These are phyloP conservation scores for Mycosarcoma mackinlayi DNA, from an alignment of 1,284 basidiomycete genomes.

Conservation along the genomic window DNA sequence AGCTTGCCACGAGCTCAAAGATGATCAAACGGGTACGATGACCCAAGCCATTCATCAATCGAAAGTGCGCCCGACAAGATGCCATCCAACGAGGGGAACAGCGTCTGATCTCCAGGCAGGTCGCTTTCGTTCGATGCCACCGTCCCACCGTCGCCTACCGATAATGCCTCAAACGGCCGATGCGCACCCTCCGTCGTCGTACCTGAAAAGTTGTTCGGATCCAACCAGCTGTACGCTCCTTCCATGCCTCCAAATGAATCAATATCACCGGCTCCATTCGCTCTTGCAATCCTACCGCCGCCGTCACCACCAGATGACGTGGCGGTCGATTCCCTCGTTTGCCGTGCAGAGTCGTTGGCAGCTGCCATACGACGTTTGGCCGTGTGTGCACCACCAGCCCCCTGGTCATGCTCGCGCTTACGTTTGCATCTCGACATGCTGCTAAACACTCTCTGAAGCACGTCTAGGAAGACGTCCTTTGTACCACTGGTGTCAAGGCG, in stretches of 20 bases:
- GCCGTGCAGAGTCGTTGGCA: constrained; percentile 11
- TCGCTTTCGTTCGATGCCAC: constrained; percentile 34
- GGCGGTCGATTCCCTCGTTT: constrained; percentile 31
- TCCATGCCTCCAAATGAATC: constrained; percentile 7
- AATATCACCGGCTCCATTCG: background rate
- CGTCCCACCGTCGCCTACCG: constrained; percentile 24
- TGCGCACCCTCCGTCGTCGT: constrained; percentile 4
- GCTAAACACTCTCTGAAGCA: constrained; percentile 30
- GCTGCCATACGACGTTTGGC: constrained; percentile 11
- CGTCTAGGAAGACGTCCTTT: constrained; percentile 41
- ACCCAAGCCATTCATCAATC: constrained; percentile 49
- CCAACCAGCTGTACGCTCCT: constrained; percentile 27
- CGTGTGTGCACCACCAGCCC: constrained; percentile 3
- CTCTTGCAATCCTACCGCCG: background rate
- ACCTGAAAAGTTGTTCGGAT: constrained; percentile 10
- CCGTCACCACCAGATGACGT: constrained; percentile 10
- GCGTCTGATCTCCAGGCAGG: constrained; percentile 35
- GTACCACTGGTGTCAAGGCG: constrained; percentile 35
- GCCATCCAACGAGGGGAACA: constrained; percentile 40
- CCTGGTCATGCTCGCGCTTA: constrained; percentile 21
- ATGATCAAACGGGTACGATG: constrained; percentile 42
- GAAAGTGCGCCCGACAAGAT: constrained; percentile 40
- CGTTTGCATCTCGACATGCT: constrained; percentile 20
- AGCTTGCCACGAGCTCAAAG: constrained; percentile 7
- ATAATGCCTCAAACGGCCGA: constrained; percentile 12